A percentile compares a stretch with the other conserved stretches of the same genome.
Evolutionary conservation across 2,329 filamentous ascomycete species (phyloP).

Genomic region (Zymoseptoria pseudotritici): DNA sequence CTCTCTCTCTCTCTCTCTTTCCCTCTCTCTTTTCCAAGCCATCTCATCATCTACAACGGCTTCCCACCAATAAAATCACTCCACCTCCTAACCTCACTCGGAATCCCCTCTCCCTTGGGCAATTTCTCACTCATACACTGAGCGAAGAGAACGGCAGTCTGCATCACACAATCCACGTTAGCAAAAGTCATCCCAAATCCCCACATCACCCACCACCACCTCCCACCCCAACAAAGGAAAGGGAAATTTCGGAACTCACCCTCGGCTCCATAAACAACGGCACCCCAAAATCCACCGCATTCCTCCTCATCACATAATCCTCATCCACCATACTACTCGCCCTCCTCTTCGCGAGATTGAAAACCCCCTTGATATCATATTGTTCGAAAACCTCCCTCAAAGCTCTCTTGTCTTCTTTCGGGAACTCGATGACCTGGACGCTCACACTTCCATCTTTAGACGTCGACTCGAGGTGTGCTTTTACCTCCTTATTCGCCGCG

Average conservation of each 20-base stretch:
- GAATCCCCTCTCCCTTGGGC: conserved; percentile 79
- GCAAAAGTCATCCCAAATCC: too few relatives aligned
- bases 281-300: conserved; percentile 96
- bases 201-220: too few relatives aligned
- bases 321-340: conserved; percentile 81
- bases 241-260: too few relatives aligned
- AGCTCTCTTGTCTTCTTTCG: conserved; percentile 89
- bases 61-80: conserved; percentile 89
- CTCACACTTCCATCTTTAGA: conserved; percentile 56
- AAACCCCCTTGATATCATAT: conserved; percentile 90
- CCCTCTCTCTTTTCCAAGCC: too few relatives aligned
- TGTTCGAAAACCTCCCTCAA: conserved; percentile 93
- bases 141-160: conserved; percentile 94
- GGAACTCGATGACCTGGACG: conserved; percentile 93
- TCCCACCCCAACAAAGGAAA: too few relatives aligned
- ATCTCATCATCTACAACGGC: conserved; percentile 50
- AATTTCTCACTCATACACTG: conserved; percentile 97
- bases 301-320: conserved; percentile 92
- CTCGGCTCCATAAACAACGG: conserved; percentile 98
- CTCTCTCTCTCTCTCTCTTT: too few relatives aligned
- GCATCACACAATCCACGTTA: conserved; percentile 1
- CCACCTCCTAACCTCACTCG: conserved; percentile 86
- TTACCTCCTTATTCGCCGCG: conserved; percentile 73
- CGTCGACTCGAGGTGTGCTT: conserved; percentile 69
- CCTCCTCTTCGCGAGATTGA: conserved; percentile 81